phyloP scores from a whole-genome alignment of 345 rosid genomes.

The Ailanthus altissimus region DNA sequence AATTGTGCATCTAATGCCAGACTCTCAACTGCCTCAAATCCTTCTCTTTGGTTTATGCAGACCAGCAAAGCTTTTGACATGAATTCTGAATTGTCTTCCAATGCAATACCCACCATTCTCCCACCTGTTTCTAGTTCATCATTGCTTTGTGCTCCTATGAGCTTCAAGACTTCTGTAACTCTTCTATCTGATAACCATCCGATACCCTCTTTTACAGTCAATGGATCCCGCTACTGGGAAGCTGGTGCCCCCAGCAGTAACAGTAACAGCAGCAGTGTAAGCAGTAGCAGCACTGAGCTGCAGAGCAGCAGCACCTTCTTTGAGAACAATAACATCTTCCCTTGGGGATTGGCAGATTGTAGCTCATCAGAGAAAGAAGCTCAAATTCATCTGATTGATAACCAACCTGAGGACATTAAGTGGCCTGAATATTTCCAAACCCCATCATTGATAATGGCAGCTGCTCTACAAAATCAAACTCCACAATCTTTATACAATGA shows the following conservation, averaged over 20 bases:
- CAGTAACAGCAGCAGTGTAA: constrained; percentile 37
- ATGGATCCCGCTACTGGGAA: constrained; percentile 48
- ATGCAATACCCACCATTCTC: constrained; percentile 28
- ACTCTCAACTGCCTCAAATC: constrained; percentile 32
- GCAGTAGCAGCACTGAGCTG: constrained; percentile 49
- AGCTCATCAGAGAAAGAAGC: constrained; percentile 45
- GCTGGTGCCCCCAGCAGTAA: constrained; percentile 34
- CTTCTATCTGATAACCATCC: constrained; percentile 39
- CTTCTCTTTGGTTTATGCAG: constrained; percentile 41
- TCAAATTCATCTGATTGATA: constrained; percentile 38
- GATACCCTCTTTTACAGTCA: constrained; percentile 31
- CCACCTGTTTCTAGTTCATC: constrained; percentile 32
- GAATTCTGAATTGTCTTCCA: constrained; percentile 43
- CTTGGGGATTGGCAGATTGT: constrained; percentile 64
- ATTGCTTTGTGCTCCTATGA: constrained; percentile 29
- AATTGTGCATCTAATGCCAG: constrained; percentile 39
- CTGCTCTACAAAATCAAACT: constrained; percentile 60
- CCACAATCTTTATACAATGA: constrained; percentile 57
- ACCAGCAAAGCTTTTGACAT: constrained; percentile 34
- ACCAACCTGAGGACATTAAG: constrained; percentile 41
- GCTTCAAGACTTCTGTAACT: constrained; percentile 40
- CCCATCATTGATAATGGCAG: constrained; percentile 49
- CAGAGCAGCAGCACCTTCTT: constrained; percentile 55
- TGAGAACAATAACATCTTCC: constrained; percentile 42
- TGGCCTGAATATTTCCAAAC: constrained; percentile 53